Conservation (phyloP, 2,329 filamentous ascomycete species). For the Aureobasidium leucospermi region DNA sequence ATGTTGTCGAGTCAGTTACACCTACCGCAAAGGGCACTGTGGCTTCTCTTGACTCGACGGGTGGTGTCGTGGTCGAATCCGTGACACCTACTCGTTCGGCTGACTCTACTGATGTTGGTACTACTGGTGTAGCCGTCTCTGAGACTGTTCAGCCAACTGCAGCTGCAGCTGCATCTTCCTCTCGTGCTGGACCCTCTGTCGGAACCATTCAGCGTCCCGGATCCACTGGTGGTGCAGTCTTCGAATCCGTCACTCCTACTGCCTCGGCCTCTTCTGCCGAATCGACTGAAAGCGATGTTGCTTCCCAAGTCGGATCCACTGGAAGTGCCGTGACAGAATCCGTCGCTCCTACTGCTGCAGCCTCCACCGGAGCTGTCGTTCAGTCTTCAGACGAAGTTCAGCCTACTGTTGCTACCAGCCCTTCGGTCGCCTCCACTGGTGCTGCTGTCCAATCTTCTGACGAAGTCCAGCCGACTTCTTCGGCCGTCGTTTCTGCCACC, state of each 20-base stretch:
- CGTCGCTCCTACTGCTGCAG: conserved; percentile 4
- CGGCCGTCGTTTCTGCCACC: background rate
- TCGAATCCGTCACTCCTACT: background rate
- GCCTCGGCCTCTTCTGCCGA: background rate
- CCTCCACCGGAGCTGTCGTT: background rate
- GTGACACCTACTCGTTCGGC: conserved; percentile 1
- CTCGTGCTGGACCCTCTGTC: background rate
- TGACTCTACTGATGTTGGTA: background rate
- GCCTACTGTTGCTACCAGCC: background rate
- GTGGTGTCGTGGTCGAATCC: background rate
- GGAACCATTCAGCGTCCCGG: background rate
- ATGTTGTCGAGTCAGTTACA: conserved; percentile 3
- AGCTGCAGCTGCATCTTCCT: conserved; percentile 2
- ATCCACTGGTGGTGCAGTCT: conserved; percentile 1
- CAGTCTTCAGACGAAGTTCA: background rate
- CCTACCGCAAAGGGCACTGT: background rate
- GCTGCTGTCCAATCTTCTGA: background rate
- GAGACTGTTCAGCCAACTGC: conserved; percentile 6
- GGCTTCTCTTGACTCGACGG: conserved; percentile 6
- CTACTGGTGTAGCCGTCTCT: background rate
- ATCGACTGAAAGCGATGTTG: background rate
- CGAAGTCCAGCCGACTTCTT: background rate
- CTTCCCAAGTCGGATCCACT: background rate
- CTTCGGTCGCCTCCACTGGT: background rate
- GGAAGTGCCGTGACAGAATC: background rate